Percentiles rank a stretch among this genome's conserved stretches.
Conservation (phyloP, 2,329 filamentous ascomycete genomes). For the Colletotrichum kahawae region DNA sequence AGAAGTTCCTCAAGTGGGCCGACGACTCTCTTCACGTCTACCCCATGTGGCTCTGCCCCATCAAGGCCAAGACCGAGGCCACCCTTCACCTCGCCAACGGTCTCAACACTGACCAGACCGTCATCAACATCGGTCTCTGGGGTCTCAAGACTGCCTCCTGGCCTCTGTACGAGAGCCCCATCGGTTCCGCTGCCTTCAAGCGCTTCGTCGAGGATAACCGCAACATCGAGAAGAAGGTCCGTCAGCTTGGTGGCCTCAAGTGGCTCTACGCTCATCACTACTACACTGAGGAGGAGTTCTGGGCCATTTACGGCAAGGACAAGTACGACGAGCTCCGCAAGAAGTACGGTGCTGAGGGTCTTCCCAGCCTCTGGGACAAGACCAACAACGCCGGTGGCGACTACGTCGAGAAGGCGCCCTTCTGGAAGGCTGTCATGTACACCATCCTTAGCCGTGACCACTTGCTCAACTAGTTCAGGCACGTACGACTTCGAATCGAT, state of each 20-base stretch:
- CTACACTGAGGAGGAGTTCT: conserved; percentile 71
- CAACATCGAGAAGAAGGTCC: conserved; percentile 62
- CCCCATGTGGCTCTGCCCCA: conserved; percentile 33
- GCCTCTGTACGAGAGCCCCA: not conserved
- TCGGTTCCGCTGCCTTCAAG: not conserved
- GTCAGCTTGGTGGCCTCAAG: conserved; percentile 68
- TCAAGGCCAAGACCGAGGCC: conserved; percentile 8
- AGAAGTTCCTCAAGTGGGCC: conserved; percentile 33
- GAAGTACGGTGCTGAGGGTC: conserved; percentile 62
- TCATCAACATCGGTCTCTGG: conserved; percentile 8
- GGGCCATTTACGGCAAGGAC: conserved; percentile 62
- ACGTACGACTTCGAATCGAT: not conserved
- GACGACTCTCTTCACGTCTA: conserved; percentile 27
- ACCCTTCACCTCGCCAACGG: conserved; percentile 23
- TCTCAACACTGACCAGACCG: conserved; percentile 12
- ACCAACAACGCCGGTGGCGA: conserved; percentile 44
- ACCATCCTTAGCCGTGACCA: not conserved
- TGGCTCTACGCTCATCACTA: conserved; percentile 74
- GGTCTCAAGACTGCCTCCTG: not conserved
- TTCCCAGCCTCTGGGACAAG: conserved; percentile 73
- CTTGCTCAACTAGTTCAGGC: not conserved
- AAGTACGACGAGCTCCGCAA: conserved; percentile 63
- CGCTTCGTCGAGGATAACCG: conserved; percentile 60
- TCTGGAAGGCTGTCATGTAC: not conserved
- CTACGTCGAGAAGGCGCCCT: not conserved